A percentile compares a stretch with the other conserved stretches of the same genome.
These are phyloP conservation scores for Kluyveromyces marxianus DNA, from an alignment of 1,139 yeast genomes.

Conservation along the genomic window DNA sequence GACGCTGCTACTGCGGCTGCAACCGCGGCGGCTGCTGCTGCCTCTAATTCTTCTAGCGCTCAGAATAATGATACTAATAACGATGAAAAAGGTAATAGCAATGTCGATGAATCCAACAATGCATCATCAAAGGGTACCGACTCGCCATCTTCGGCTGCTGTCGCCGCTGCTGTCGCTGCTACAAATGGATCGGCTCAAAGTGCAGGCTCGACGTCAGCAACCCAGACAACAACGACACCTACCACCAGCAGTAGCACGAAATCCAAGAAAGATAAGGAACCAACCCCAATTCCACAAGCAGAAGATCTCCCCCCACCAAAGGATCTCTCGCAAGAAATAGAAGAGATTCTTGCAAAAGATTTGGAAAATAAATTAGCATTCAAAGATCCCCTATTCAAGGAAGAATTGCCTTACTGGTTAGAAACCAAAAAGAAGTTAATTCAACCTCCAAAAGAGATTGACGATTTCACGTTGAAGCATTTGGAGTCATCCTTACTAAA, in stretches of 20 bases:
- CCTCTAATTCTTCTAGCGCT: neutral
- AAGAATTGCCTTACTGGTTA: conserved; percentile 27
- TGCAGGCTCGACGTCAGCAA: neutral
- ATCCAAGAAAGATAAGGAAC: conserved; percentile 5
- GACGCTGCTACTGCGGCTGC: conserved; percentile 23
- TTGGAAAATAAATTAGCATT: conserved; percentile 22
- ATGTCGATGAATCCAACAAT: neutral
- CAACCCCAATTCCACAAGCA: conserved; percentile 3
- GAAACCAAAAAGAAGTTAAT: conserved; percentile 24
- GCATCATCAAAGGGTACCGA: neutral
- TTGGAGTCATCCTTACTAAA: conserved; percentile 72
- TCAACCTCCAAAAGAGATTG: conserved; percentile 28
- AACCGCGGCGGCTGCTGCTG: conserved; percentile 11
- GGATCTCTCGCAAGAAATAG: conserved; percentile 25
- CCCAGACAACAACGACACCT: neutral
- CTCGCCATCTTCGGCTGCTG: neutral
- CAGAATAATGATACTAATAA: neutral
- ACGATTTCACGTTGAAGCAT: conserved; percentile 26
- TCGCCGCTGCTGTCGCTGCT: neutral
- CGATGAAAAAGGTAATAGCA: neutral
- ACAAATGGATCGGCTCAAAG: neutral
- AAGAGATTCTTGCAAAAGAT: conserved; percentile 22
- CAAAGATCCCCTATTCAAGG: conserved; percentile 25
- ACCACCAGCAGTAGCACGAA: neutral
- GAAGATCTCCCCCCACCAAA: conserved; percentile 14